Percentiles rank a stretch among this genome's conserved stretches.
Evolutionary conservation across 306 rosid genomes (phyloP).

Genomic region (Prunus kanzakura): DNA sequence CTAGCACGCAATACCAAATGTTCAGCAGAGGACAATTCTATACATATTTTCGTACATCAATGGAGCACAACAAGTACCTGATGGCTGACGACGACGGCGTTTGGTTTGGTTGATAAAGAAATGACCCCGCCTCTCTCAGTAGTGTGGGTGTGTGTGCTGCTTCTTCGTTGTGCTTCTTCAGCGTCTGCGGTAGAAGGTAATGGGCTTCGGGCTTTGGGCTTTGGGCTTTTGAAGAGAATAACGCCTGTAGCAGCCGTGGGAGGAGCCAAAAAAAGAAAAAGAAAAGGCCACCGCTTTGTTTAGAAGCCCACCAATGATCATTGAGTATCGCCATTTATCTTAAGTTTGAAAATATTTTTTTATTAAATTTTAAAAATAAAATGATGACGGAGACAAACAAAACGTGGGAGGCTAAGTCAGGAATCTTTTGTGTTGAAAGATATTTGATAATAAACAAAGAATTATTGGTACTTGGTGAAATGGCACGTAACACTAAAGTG

Average conservation of each 20-base stretch:
- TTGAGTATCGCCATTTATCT: too few species aligned
- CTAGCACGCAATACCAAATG: background rate
- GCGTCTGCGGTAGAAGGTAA: background rate
- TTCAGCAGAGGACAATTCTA: background rate
- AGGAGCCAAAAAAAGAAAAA: too few species aligned
- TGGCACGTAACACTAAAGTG: background rate
- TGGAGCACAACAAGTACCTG: slow-evolving; percentile 4
- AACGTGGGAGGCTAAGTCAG: background rate
- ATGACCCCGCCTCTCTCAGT: background rate
- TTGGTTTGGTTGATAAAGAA: background rate
- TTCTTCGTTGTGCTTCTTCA: background rate
- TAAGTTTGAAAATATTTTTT: too few species aligned
- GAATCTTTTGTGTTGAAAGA: background rate
- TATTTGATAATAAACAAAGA: background rate
- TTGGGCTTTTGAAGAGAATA: too few species aligned
- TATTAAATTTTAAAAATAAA: too few species aligned
- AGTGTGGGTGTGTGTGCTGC: background rate
- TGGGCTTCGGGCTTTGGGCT: too few species aligned
- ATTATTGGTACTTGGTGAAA: background rate
- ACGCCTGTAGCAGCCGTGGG: too few species aligned
- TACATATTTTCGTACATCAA: background rate
- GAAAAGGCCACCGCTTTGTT: too few species aligned
- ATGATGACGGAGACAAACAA: background rate
- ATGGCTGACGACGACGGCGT: background rate
- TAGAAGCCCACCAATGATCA: too few species aligned